Percentiles rank a stretch among this genome's conserved stretches.
phyloP scores from a whole-genome alignment of 1,139 yeast species.

The Blastobotrys capitulatus region DNA sequence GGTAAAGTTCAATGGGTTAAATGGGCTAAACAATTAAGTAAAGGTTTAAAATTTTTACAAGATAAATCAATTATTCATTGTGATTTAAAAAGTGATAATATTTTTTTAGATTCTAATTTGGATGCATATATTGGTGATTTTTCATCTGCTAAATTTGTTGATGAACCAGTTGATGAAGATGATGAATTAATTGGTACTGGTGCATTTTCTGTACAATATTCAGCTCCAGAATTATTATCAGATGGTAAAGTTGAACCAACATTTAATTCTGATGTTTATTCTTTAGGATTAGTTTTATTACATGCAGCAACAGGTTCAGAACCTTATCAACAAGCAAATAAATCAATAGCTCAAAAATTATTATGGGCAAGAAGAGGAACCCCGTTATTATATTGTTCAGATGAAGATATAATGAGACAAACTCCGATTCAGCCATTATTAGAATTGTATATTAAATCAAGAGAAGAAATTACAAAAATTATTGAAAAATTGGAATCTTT shows the following conservation, averaged over 20 bases:
- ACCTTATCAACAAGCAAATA: slow-evolving; percentile 23
- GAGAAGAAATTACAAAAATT: background rate
- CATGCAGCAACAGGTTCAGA: slow-evolving; percentile 23
- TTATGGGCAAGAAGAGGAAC: slow-evolving; percentile 24
- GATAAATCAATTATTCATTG: slow-evolving; percentile 57
- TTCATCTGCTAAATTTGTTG: slow-evolving; percentile 20
- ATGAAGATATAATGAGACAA: slow-evolving; percentile 18
- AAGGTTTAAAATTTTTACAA: slow-evolving; percentile 55
- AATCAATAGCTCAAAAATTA: slow-evolving; percentile 21
- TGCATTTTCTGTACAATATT: slow-evolving; percentile 21
- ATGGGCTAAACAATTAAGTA: slow-evolving; percentile 44
- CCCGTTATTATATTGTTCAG: slow-evolving; percentile 18
- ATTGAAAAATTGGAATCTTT: background rate
- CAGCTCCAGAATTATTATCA: slow-evolving; percentile 23
- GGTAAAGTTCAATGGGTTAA: slow-evolving; percentile 18
- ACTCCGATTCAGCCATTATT: slow-evolving; percentile 14
- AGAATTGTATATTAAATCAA: slow-evolving; percentile 15
- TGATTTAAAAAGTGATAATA: slow-evolving; percentile 87
- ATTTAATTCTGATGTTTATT: slow-evolving; percentile 20
- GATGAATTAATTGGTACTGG: slow-evolving; percentile 1
- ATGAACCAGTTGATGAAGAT: background rate
- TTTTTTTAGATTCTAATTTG: slow-evolving; percentile 50
- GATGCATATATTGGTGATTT: slow-evolving; percentile 22
- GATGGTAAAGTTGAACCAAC: background rate
- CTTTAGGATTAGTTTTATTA: slow-evolving; percentile 23